Percentiles rank a stretch among this genome's conserved stretches.
Conservation (phyloP, 257 asterid genomes). For the Handroanthus guayacan region DNA sequence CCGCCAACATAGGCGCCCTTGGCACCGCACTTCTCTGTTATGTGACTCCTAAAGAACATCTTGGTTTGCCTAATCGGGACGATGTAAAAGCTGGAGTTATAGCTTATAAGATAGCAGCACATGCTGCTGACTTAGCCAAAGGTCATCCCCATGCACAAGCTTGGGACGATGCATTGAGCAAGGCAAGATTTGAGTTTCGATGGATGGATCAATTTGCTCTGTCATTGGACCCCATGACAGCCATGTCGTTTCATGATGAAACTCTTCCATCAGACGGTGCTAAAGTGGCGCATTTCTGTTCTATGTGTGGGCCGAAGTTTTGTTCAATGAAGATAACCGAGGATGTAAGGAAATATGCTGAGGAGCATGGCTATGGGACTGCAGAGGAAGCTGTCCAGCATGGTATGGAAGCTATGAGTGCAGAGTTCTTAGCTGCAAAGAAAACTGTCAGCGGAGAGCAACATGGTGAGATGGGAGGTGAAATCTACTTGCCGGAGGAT, state of each 20-base stretch:
- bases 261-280: constrained; percentile 97
- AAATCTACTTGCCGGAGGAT: constrained; percentile 83
- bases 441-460: constrained; percentile 94
- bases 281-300: constrained; percentile 96
- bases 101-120: constrained; percentile 88
- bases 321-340: constrained; percentile 98
- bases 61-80: constrained; percentile 84
- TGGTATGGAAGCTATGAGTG: constrained; percentile 98
- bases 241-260: constrained; percentile 94
- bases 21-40: constrained; percentile 95
- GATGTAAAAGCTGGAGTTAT: constrained; percentile 91
- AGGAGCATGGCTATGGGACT: constrained; percentile 91
- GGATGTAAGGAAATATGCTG: constrained; percentile 92
- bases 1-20: constrained; percentile 94
- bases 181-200: constrained; percentile 95
- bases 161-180: constrained; percentile 95
- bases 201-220: constrained; percentile 97
- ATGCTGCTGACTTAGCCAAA: constrained; percentile 93
- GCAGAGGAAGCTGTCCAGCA: constrained; percentile 85
- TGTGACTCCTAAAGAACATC: constrained; percentile 95
- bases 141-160: constrained; percentile 89
- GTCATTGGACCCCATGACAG: constrained; percentile 93
- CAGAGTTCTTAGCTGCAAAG: constrained; percentile 81
- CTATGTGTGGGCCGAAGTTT: constrained; percentile 97
- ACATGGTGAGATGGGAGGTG: constrained; percentile 96